Conservation (phyloP, 2,329 filamentous ascomycete species). For the Phyllosticta paracitricarpa region DNA sequence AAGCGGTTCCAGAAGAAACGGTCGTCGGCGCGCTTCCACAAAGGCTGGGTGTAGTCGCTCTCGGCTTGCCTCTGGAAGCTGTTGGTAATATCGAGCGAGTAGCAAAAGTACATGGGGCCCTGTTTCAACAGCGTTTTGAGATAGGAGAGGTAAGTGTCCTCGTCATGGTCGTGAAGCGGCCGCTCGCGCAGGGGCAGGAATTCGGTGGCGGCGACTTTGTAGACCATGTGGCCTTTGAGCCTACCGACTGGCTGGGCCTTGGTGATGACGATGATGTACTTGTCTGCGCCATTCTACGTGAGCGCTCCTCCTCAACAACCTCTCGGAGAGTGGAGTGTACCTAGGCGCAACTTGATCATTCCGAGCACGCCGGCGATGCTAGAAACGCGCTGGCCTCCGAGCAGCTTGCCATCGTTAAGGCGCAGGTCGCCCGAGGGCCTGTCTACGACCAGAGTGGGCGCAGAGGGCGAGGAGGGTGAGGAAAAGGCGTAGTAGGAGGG, state of each 20-base stretch:
- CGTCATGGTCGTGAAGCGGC: conserved; percentile 81
- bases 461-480: conserved; percentile 84
- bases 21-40: conserved; percentile 91
- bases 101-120: conserved; percentile 95
- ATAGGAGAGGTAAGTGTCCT: conserved; percentile 79
- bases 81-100: conserved; percentile 93
- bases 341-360: conserved; percentile 84
- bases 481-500: conserved; percentile 91
- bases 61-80: conserved; percentile 90
- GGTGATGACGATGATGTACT: conserved; percentile 93
- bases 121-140: conserved; percentile 73
- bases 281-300: conserved; percentile 49
- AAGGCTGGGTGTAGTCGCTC: conserved; percentile 56
- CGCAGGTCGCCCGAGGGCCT: conserved; percentile 85
- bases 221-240: conserved; percentile 91
- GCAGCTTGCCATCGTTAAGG: conserved; percentile 67
- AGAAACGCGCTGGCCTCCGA: conserved; percentile 73
- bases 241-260: conserved; percentile 86
- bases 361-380: conserved; percentile 93
- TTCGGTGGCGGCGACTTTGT: conserved; percentile 84
- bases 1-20: conserved; percentile 99
- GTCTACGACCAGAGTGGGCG: conserved; percentile 80
- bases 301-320: not conserved
- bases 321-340: conserved; percentile 38
- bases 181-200: conserved; percentile 90